phyloP scores from a whole-genome alignment of 2,329 filamentous ascomycete species.

The Elsinoe perseae region DNA sequence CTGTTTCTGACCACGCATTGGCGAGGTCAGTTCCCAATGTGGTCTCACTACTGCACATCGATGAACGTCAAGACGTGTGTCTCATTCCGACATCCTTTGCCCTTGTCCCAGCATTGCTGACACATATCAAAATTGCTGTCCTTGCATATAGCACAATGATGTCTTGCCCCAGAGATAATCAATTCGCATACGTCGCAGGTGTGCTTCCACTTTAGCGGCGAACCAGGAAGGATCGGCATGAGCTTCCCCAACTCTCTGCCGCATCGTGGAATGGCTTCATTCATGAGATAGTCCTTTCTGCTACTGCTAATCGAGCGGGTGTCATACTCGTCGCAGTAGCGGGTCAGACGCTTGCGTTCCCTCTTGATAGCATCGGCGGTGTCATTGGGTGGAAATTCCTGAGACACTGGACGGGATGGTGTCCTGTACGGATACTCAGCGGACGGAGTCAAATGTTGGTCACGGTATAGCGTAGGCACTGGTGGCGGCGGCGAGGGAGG shows the following conservation, averaged over 20 bases:
- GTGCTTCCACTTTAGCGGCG: not conserved
- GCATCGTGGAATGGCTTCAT: slow-evolving; percentile 1
- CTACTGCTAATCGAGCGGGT: not conserved
- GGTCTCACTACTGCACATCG: not conserved
- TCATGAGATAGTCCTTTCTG: not conserved
- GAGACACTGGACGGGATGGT: not conserved
- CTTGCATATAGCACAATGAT: not conserved
- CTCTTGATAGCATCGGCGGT: not conserved
- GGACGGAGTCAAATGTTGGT: not conserved
- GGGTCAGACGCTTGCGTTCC: not conserved
- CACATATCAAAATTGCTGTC: not conserved
- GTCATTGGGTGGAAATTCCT: not conserved
- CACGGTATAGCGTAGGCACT: not conserved
- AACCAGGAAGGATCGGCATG: not conserved
- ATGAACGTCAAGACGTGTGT: not conserved
- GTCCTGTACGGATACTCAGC: not conserved
- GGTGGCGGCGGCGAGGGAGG: not conserved
- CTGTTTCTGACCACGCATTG: not conserved
- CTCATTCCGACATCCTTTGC: not conserved
- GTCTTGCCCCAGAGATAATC: not conserved
- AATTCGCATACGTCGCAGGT: not conserved
- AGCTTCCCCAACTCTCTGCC: not conserved
- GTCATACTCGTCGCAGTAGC: not conserved
- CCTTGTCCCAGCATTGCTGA: not conserved
- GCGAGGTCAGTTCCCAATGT: not conserved